These are phyloP conservation scores for Fusarium metavorans DNA, from an alignment of 2,329 filamentous ascomycete species.

Conservation along the genomic window DNA sequence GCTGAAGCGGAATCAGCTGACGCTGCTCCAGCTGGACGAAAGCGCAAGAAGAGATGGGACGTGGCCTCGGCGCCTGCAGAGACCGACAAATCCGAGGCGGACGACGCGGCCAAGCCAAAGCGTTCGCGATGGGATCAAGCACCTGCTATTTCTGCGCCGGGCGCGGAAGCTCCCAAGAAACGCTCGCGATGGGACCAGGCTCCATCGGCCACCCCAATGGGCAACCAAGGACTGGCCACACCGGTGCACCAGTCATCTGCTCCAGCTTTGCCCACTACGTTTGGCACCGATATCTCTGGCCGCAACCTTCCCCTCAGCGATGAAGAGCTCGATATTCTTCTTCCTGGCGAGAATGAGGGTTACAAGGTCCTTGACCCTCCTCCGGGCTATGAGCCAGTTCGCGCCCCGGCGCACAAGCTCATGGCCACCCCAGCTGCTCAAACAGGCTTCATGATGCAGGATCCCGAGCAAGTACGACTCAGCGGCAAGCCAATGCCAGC, in stretches of 20 bases:
- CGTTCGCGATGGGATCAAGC: slow-evolving; percentile 91
- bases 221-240: slow-evolving; percentile 79
- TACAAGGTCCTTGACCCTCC: slow-evolving; percentile 94
- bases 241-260: slow-evolving; percentile 80
- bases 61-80: slow-evolving; percentile 70
- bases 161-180: slow-evolving; percentile 74
- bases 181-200: slow-evolving; percentile 94
- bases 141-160: slow-evolving; percentile 67
- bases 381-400: slow-evolving; percentile 88
- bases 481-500: slow-evolving; percentile 93
- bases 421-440: slow-evolving; percentile 80
- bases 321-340: slow-evolving; percentile 91
- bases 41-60: slow-evolving; percentile 97
- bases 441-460: slow-evolving; percentile 96
- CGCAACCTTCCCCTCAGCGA: slow-evolving; percentile 89
- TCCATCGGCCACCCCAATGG: slow-evolving; percentile 81
- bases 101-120: slow-evolving; percentile 72
- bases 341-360: slow-evolving; percentile 88
- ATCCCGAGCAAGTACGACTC: slow-evolving; percentile 84
- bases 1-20: slow-evolving; percentile 77
- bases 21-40: slow-evolving; percentile 72
- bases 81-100: slow-evolving; percentile 62
- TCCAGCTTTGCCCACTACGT: slow-evolving; percentile 66
- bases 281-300: slow-evolving; percentile 83
- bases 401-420: slow-evolving; percentile 80